Conservation (phyloP, 129 eudicot genomes). For the Lonicera japonica region DNA sequence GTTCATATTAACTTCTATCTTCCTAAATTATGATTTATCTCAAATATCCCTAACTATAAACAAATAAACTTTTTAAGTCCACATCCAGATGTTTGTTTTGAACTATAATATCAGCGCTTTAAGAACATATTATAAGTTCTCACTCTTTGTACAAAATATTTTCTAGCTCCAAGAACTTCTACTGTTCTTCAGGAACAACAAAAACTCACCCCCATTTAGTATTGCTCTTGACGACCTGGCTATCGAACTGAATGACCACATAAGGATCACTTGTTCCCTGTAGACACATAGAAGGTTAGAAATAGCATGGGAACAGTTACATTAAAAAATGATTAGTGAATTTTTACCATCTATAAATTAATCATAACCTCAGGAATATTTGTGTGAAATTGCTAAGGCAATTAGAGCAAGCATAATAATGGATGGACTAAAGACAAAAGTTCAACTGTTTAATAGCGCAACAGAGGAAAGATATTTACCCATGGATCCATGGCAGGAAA, state of each 20-base stretch:
- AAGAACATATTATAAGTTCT: not conserved
- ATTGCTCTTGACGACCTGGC: constrained; percentile 82
- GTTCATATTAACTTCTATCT: not conserved
- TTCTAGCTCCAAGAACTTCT: not conserved
- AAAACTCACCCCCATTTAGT: constrained; percentile 82
- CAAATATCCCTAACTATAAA: not conserved
- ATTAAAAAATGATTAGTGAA: not conserved
- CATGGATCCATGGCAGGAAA: constrained; percentile 98
- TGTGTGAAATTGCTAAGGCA: not conserved
- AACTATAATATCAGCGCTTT: not conserved
- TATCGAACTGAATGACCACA: constrained; percentile 67
- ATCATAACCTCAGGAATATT: not conserved
- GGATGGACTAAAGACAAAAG: not conserved
- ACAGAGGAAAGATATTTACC: constrained; percentile 38
- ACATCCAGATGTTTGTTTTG: not conserved
- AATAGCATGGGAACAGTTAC: not conserved
- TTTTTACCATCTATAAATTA: not conserved
- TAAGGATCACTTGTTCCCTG: constrained; percentile 99
- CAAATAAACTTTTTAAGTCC: not conserved
- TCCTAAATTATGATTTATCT: too few relatives aligned
- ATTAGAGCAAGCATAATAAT: not conserved
- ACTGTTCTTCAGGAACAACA: not conserved
- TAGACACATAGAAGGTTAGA: constrained; percentile 17
- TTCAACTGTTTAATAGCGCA: not conserved
- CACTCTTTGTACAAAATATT: not conserved